Percentiles rank a stretch among this genome's conserved stretches.
phyloP scores from a whole-genome alignment of 2,329 filamentous ascomycete species.

The Aspergillus sp. region DNA sequence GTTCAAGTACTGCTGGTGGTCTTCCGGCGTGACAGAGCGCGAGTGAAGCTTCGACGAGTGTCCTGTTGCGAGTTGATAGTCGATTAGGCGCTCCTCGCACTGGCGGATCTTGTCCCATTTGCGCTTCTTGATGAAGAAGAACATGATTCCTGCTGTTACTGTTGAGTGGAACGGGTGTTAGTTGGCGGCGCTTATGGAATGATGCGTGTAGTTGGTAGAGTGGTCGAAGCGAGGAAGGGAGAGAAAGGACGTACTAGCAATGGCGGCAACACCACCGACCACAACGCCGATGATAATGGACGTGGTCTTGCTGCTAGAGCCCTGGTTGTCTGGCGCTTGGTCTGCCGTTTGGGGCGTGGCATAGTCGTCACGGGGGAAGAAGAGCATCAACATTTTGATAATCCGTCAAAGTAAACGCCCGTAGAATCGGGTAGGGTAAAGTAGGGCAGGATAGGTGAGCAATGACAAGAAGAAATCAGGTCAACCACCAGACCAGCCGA shows the following conservation, averaged over 20 bases:
- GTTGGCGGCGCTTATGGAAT: not conserved
- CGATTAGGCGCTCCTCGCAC: conserved; percentile 25
- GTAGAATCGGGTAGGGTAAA: not conserved
- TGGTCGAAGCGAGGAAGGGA: not conserved
- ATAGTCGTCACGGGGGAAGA: not conserved
- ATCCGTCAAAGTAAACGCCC: not conserved
- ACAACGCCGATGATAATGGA: conserved; percentile 36
- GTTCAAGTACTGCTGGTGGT: conserved; percentile 9
- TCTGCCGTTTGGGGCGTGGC: not conserved
- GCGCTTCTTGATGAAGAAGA: conserved; percentile 31
- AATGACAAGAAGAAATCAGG: not conserved
- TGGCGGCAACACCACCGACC: conserved; percentile 30
- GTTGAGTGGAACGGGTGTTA: not conserved
- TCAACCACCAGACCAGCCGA: not conserved
- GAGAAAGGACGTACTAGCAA: conserved; percentile 29
- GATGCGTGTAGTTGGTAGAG: not conserved
- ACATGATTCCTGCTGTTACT: conserved; percentile 33
- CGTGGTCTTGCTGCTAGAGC: conserved; percentile 10
- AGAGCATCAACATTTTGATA: conserved; percentile 6
- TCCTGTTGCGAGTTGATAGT: conserved; percentile 11
- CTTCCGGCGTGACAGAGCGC: conserved; percentile 13
- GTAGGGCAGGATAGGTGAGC: not conserved
- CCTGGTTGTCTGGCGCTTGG: not conserved
- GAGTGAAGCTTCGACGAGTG: conserved; percentile 7
- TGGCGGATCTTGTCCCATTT: conserved; percentile 28